Percentiles rank a stretch among this genome's conserved stretches.
Conservation (phyloP, 768 basidiomycete genomes). For the Mycena vitilis region DNA sequence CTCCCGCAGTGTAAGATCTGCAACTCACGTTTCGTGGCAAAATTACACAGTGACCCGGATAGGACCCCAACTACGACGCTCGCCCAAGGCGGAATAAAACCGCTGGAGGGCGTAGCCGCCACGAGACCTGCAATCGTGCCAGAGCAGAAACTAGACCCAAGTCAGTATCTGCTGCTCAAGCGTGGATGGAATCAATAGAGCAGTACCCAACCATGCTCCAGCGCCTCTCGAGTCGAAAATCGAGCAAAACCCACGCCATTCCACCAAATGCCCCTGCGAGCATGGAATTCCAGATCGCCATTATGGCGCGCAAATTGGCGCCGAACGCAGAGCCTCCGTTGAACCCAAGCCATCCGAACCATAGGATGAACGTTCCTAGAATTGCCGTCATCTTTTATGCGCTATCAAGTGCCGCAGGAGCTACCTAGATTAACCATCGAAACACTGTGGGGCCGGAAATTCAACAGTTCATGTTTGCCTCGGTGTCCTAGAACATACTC, state of each 20-base stretch:
- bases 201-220: constrained; percentile 80
- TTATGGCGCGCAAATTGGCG: constrained; percentile 87
- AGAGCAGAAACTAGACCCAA: constrained; percentile 73
- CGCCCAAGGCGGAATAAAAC: constrained; percentile 83
- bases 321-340: constrained; percentile 92
- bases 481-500: constrained; percentile 63
- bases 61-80: constrained; percentile 81
- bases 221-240: constrained; percentile 83
- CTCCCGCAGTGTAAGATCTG: background rate
- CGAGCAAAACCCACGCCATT: constrained; percentile 84
- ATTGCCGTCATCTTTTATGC: background rate
- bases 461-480: constrained; percentile 74
- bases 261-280: constrained; percentile 85
- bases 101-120: constrained; percentile 89
- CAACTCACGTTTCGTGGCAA: constrained; percentile 80
- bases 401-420: constrained; percentile 53
- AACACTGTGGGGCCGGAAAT: constrained; percentile 92
- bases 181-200: background rate
- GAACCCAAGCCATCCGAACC: constrained; percentile 76
- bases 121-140: constrained; percentile 92
- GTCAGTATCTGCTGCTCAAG: background rate
- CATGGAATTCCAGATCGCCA: constrained; percentile 92
- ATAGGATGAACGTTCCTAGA: constrained; percentile 28
- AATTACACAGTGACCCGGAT: constrained; percentile 80
- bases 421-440: constrained; percentile 86